Percentiles rank a stretch among this genome's conserved stretches.
Conservation (phyloP, 2,329 filamentous ascomycete genomes). For the Epichloe hybrida region DNA sequence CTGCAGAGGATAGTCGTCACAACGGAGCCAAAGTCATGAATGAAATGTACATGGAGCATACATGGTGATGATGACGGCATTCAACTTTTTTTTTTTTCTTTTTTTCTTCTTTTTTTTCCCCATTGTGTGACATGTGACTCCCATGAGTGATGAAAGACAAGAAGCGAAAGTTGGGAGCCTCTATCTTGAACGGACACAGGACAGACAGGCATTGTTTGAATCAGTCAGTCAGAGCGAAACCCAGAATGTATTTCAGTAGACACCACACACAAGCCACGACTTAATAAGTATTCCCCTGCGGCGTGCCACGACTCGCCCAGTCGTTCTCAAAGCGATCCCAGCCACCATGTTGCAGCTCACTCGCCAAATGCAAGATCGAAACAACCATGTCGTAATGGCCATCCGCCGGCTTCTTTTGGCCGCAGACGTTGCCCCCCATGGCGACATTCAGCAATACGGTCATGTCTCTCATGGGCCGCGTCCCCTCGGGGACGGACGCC, state of each 20-base stretch:
- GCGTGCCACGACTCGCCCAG: constrained; percentile 23
- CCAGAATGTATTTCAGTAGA: too few species aligned
- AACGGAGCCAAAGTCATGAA: neutral
- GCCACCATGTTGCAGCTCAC: constrained; percentile 36
- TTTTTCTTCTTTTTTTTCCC: too few species aligned
- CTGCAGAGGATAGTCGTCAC: constrained; percentile 7
- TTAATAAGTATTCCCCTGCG: constrained; percentile 19
- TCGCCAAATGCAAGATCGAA: constrained; percentile 36
- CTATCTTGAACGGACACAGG: neutral
- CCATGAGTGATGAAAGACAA: too few species aligned
- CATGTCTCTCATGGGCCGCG: constrained; percentile 41
- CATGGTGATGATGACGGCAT: neutral
- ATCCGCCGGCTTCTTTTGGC: constrained; percentile 34
- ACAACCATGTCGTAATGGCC: constrained; percentile 44
- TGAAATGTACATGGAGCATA: neutral
- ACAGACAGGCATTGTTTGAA: too few species aligned
- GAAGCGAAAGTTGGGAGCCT: neutral
- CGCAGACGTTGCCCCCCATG: constrained; percentile 47
- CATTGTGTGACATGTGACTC: neutral
- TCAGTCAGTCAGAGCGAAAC: too few species aligned
- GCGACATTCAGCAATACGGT: constrained; percentile 46
- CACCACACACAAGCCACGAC: too few species aligned
- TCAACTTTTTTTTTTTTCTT: neutral
- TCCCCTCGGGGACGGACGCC: constrained; percentile 36
- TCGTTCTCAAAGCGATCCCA: constrained; percentile 41